These are phyloP conservation scores for Oropetium thomaeum DNA, from an alignment of 176 grass and related monocot genomes.

Conservation along the genomic window DNA sequence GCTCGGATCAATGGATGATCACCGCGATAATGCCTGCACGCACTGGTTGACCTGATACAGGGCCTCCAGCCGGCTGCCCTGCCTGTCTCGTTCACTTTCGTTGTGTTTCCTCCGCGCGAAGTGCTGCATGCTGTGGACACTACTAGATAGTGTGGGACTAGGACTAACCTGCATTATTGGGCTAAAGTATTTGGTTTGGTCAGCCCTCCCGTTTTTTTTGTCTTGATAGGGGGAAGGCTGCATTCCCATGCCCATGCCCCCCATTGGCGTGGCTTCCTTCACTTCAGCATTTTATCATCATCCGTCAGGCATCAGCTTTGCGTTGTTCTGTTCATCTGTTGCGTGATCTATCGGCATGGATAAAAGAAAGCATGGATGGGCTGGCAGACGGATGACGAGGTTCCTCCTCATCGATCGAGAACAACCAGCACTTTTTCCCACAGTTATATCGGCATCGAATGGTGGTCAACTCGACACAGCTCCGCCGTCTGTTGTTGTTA, in stretches of 20 bases:
- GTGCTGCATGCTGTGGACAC: background rate
- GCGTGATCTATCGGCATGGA: background rate
- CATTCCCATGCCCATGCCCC: too few species aligned
- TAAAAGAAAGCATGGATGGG: background rate
- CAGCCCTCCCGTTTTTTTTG: background rate
- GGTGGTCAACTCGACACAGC: too few species aligned
- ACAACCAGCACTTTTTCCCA: too few species aligned
- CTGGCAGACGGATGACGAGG: background rate
- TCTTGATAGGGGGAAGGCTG: background rate
- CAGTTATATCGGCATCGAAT: too few species aligned
- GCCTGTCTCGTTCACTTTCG: background rate
- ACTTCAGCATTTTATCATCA: background rate
- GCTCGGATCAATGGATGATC: background rate
- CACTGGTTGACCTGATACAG: conserved; percentile 27
- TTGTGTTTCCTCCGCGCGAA: background rate
- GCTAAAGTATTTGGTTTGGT: conserved; percentile 1
- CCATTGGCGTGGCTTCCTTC: too few species aligned
- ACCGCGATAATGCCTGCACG: background rate
- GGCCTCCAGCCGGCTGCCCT: too few species aligned
- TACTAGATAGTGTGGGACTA: too few species aligned
- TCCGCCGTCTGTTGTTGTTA: too few species aligned
- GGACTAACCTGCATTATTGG: conserved; percentile 20
- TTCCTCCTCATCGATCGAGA: background rate
- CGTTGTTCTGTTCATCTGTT: background rate
- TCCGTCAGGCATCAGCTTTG: background rate